Conservation (phyloP, 331 rosid species). For the Malus hybrid region DNA sequence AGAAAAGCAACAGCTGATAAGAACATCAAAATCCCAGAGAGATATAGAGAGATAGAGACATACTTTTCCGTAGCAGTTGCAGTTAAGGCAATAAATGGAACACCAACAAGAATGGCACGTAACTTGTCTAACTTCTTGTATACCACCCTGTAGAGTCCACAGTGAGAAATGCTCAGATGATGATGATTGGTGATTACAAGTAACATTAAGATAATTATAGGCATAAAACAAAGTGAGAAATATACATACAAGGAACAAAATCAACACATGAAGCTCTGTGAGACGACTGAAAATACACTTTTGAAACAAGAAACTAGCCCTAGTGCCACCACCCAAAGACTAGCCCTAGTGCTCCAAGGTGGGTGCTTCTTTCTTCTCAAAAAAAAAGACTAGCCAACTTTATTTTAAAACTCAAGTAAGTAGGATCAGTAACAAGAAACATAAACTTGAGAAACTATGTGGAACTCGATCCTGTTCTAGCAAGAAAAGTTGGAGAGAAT, state of each 20-base stretch:
- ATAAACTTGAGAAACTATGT: too few relatives aligned
- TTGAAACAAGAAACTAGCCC: neutral
- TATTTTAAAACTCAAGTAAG: neutral
- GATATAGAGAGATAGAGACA: constrained; percentile 13
- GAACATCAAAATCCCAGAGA: neutral
- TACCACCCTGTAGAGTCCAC: constrained; percentile 44
- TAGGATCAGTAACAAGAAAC: neutral
- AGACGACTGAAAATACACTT: neutral
- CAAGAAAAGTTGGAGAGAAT: neutral
- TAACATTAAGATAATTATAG: neutral
- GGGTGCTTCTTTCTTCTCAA: too few relatives aligned
- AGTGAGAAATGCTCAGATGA: neutral
- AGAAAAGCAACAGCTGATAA: neutral
- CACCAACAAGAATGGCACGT: constrained; percentile 58
- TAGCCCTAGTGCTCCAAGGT: neutral
- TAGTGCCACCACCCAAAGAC: neutral
- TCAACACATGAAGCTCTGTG: neutral
- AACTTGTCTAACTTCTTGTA: constrained; percentile 72
- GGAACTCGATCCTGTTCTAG: neutral
- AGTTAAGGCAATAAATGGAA: constrained; percentile 84
- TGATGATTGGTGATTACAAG: neutral
- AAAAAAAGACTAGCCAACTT: neutral
- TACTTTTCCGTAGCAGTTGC: constrained; percentile 93
- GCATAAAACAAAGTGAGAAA: neutral
- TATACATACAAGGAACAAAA: neutral